Base-by-base conservation (phyloP, 768 basidiomycete genomes). In the Suillus weaverae region DNA sequence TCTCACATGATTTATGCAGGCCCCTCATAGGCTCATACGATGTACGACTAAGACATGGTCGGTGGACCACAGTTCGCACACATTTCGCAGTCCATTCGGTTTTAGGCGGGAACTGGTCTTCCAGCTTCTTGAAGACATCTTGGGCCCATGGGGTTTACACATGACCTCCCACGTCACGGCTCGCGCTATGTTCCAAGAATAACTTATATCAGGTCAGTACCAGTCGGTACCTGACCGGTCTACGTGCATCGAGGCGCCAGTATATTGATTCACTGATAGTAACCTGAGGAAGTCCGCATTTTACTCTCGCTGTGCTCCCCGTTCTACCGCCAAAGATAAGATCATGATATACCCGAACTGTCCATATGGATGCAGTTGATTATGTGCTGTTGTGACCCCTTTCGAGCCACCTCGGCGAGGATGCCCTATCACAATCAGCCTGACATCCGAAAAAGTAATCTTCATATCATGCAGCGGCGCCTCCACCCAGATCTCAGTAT, bases 91-190 rank as follows among this genome's bases (percentile, higher is more conserved):
- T 53, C 9, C 18, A 33, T n/a, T 33, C 33, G 2, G 20, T 35
- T 20, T 20, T 35, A 35, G 9, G 32, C 10, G 20, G 7, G 22
- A 22, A 18, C 56, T 38, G 36, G 56, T 20, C 39, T 59, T 59
- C 57, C 38, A 59, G 39, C 26, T 59, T 41, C 39, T 30, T 41
- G 26, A 18, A 41, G 30, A 41, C 39, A 26, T 26, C 26, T 26
- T 26, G 26, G 26, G 56, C 39, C 32, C 33, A 59, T 39, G 57
- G 26, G 57, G 57, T 30, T 59, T 26, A 39, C 26, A 18, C 9
- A 59, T 59, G 33, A 41, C 18, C 57, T 59, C 57, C 26, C 57
- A 59, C 38, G 57, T 59, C 57, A 59, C 39, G 38, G 18, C 39
- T 30, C 26, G 38, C 18, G 20, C 18, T 30, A 59, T 38, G 20